Base-by-base conservation (phyloP, 768 basidiomycete species). In the Leccinellum rugosiceps region DNA sequence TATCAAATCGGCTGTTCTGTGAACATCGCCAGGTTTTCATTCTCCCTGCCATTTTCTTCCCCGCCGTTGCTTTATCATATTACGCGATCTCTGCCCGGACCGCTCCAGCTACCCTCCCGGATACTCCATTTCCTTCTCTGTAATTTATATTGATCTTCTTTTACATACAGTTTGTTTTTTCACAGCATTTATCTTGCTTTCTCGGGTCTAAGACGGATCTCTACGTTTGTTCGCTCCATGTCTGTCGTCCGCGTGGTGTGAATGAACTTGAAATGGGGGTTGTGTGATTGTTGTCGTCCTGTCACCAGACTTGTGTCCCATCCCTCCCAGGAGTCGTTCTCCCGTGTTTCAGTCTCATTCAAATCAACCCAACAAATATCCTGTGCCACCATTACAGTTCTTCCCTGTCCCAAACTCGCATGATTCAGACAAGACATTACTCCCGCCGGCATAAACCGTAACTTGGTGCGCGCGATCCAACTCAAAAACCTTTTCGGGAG, bases 181-280 rank as follows among this genome's bases (percentile, higher is more conserved):
- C 58, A 19, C 19, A 66, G 58, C 55, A 58, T 49, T 52, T 47
- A 51, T 55, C 59, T 57, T 59, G 45, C 65, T 52, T 56, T 58
- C 63, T 67, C 66, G 70, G 72, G 59, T 60, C 68, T 68, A 73
- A 63, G 63, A 66, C 70, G 71, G 72, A 59, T 50, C 63, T 61
- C 66, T 64, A 60, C 53, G 47, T 60, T 56, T 67, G 47, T 48
- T 70, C 65, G 59, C 56, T 64, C 63, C 64, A 68, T 59, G 63
- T 68, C 60, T 68, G 58, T 35, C 53, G 35, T 50, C 60, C 59
- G 57, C 46, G 47, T 62, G 58, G 55, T 59, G 58, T 63, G 60
- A 53, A 52, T 45, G 53, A 15, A 26, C 45, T 46, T 46, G 45
- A 46, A 23, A 43, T 43, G 41, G 41, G 41, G 41, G 45, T 46